Conservation (phyloP, 2,329 filamentous ascomycete genomes). For the Colletotrichum simmondsii region DNA sequence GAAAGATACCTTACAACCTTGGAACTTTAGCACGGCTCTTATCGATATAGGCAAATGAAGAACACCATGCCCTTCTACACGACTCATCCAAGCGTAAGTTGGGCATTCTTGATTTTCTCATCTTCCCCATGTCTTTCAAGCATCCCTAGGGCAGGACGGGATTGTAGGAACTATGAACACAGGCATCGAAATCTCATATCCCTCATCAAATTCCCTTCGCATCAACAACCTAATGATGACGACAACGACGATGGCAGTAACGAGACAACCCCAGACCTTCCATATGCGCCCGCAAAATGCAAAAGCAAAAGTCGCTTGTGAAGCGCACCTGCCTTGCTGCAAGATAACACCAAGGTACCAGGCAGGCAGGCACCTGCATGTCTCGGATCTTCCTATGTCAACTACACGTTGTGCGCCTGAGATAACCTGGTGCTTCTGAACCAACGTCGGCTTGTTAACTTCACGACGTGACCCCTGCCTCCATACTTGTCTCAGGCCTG, state of each 20-base stretch:
- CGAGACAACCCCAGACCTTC: background rate
- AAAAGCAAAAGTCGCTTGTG: background rate
- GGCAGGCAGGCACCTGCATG: background rate
- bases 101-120: background rate
- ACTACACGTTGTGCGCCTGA: background rate
- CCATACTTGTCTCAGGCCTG: background rate
- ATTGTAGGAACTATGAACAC: background rate
- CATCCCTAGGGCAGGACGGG: background rate
- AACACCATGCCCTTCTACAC: background rate
- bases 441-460: background rate
- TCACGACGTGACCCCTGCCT: background rate
- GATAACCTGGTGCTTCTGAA: background rate
- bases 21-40: background rate
- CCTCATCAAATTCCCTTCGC: background rate
- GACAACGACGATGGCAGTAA: background rate
- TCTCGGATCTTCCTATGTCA: constrained; percentile 10
- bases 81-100: background rate
- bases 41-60: background rate
- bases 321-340: background rate
- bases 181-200: background rate
- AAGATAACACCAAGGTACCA: background rate
- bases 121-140: background rate
- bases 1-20: background rate
- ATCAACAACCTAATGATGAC: background rate
- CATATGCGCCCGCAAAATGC: background rate